Evolutionary conservation across 2,329 filamentous ascomycete species (phyloP).

Genomic region (Microsporum canis): DNA sequence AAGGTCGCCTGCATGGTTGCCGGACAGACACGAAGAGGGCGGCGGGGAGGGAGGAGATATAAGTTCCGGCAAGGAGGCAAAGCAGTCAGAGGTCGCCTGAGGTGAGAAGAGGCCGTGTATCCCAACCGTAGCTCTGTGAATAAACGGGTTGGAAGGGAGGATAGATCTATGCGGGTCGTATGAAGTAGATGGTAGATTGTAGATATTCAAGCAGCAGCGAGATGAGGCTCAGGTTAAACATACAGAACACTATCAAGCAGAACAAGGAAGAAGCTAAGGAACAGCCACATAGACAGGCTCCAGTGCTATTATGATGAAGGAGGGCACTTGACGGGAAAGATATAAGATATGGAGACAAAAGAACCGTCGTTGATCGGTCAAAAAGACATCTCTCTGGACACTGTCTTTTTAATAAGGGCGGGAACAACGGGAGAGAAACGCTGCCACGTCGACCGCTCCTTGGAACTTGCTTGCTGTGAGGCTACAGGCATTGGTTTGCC

Average conservation of each 20-base stretch:
- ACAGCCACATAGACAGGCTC: neutral
- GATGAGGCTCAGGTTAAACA: slow-evolving; percentile 1
- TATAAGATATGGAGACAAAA: neutral
- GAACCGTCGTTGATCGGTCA: neutral
- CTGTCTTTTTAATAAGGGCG: neutral
- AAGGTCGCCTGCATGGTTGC: neutral
- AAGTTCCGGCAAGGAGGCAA: neutral
- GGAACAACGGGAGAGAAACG: neutral
- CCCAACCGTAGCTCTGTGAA: neutral
- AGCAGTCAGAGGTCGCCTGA: neutral
- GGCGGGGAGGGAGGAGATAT: neutral
- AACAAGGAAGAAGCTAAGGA: neutral
- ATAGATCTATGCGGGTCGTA: neutral
- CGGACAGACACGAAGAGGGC: neutral
- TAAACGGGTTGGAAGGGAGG: neutral
- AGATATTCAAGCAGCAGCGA: neutral
- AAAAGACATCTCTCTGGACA: neutral
- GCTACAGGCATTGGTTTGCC: neutral
- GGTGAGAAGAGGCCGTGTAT: neutral
- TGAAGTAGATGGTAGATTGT: neutral
- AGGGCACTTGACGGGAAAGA: neutral
- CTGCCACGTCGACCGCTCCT: neutral
- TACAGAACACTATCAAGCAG: neutral
- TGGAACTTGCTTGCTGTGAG: neutral
- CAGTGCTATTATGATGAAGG: neutral